phyloP scores from a whole-genome alignment of 2,329 filamentous ascomycete genomes.

The Cladorrhinum sp. region DNA sequence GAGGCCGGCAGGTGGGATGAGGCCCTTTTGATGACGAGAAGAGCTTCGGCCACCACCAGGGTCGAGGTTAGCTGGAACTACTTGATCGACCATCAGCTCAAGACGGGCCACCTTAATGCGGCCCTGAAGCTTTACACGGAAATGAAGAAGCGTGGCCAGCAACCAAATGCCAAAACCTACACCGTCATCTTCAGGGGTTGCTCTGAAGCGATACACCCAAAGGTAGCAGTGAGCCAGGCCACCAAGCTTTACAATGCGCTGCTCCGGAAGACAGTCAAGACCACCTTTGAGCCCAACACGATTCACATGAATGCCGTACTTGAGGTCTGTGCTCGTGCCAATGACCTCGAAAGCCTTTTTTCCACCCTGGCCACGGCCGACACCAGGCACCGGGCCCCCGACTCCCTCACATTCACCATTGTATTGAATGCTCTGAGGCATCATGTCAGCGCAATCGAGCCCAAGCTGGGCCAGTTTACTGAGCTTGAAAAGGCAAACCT shows the following conservation, averaged over 20 bases:
- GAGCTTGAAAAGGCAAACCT: conserved; percentile 31
- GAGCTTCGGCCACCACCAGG: conserved; percentile 62
- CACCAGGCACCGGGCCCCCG: conserved; percentile 59
- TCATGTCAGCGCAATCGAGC: conserved; percentile 31
- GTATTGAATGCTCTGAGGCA: conserved; percentile 73
- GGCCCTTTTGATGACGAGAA: conserved; percentile 64
- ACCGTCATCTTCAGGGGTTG: conserved; percentile 79
- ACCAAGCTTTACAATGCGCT: conserved; percentile 69
- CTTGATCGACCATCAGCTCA: conserved; percentile 69
- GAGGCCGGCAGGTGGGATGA: conserved; percentile 58
- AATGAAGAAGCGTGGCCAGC: conserved; percentile 93
- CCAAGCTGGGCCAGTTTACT: conserved; percentile 25
- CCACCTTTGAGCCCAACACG: conserved; percentile 64
- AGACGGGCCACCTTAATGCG: conserved; percentile 54
- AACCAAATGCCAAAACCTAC: conserved; percentile 78
- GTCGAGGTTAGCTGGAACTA: conserved; percentile 85
- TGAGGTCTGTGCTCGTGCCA: conserved; percentile 70
- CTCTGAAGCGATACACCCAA: conserved; percentile 55
- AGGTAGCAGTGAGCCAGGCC: conserved; percentile 63
- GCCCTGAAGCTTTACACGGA: conserved; percentile 89
- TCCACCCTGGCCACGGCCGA: conserved; percentile 70
- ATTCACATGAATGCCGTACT: conserved; percentile 89
- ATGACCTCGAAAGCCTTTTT: conserved; percentile 79
- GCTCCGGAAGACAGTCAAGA: conserved; percentile 50
- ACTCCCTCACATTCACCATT: conserved; percentile 73